Conservation (phyloP, 768 basidiomycete genomes). For the Agaricus bisporus region DNA sequence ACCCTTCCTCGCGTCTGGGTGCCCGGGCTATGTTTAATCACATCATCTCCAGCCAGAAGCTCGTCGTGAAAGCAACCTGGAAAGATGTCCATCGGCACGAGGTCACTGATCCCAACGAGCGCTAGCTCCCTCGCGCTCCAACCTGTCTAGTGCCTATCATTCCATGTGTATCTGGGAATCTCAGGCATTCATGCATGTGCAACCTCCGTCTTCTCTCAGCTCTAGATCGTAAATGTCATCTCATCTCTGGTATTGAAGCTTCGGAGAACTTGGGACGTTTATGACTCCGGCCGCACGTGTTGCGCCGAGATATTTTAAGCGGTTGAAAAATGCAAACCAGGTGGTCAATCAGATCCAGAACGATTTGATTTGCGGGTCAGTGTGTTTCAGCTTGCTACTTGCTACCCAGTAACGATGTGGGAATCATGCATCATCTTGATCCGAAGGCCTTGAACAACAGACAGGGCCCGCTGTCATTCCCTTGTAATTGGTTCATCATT, state of each 20-base stretch:
- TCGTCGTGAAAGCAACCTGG: constrained; percentile 11
- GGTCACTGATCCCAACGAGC: background rate
- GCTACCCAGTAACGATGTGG: background rate
- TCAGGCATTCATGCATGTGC: background rate
- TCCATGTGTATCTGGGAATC: background rate
- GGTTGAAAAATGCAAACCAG: background rate
- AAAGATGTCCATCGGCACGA: constrained; percentile 7
- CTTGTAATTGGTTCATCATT: constrained; percentile 2
- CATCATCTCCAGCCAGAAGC: constrained; percentile 9
- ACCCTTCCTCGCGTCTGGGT: background rate
- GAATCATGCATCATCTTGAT: background rate
- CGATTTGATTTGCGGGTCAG: background rate
- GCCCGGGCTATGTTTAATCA: constrained; percentile 10
- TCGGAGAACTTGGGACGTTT: background rate
- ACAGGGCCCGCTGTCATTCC: background rate
- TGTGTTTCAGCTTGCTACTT: constrained; percentile 2
- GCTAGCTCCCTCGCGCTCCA: background rate
- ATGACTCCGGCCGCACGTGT: background rate
- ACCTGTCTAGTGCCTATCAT: background rate
- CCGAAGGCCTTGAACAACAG: background rate
- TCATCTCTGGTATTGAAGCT: constrained; percentile 3
- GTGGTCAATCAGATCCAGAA: background rate
- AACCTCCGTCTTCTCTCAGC: constrained; percentile 4
- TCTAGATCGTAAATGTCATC: constrained; percentile 5
- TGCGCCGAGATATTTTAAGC: background rate